Base-by-base conservation (phyloP, 768 basidiomycete genomes). In the Agaricus sinodeliciosus region DNA sequence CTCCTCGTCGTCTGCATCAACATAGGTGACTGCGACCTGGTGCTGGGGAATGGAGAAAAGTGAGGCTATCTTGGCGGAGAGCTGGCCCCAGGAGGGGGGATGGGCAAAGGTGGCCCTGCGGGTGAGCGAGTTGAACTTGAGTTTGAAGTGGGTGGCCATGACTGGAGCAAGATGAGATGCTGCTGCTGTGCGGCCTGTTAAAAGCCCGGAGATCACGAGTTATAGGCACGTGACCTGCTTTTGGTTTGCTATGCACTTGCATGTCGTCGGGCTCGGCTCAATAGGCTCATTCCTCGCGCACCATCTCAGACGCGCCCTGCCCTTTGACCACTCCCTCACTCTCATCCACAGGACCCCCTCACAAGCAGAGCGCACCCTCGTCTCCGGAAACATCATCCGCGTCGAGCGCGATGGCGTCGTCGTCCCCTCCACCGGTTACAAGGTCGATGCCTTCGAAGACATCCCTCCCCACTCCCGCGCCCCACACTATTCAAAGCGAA, bases 231-330 rank as follows among this genome's bases (percentile, higher is more conserved):
- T 41, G 26, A 37, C n/a, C n/a, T 39, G 18, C 16, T 44, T 19
- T 18, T 45, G n/a, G n/a, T 13, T 9, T 43, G 28, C 43, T 27
- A 88, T 90, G 87, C 84, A 77, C 57, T 77, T 87, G 63, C 85
- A 89, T 71, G 62, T 89, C 57, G 75, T 90, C 57, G 92, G 93
- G 59, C 67, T 92, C 39, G 92, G 92, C 45, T 77, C 91, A 41
- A 79, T 95, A 57, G 94, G 94, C 50, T 81, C 82, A 26, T 81
- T 97, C 54, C 57, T 97, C 58, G 78, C 93, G 13, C 81, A 87
- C 65, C 80, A 94, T 65, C 79, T 97, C 37, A 84, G 89, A 37
- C 74, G 73, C 46, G 67, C 72, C 49, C 72, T 90, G 47, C 74
- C 81, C 16, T 55, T 65, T 26, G 59, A 68, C 13, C 74, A 82